A percentile compares a stretch with the other conserved stretches of the same genome.
Conservation (phyloP, 768 basidiomycete genomes). For the Glaciozyma martinii region DNA sequence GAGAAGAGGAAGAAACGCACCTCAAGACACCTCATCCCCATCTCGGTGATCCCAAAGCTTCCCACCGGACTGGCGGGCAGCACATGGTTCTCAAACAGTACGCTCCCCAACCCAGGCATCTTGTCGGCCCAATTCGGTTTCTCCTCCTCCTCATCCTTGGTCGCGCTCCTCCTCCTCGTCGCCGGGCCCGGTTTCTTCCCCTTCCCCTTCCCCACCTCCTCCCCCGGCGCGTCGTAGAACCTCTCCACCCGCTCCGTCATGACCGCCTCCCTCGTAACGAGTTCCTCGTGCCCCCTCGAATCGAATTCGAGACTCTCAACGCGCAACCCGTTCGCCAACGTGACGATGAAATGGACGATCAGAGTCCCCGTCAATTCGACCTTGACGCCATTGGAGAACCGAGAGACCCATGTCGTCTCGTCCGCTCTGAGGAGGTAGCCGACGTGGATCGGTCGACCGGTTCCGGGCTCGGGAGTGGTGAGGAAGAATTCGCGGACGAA, state of each 20-base stretch:
- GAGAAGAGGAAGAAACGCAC: conserved; percentile 1
- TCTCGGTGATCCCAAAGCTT: conserved; percentile 28
- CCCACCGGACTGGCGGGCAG: conserved; percentile 19
- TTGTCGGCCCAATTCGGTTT: neutral
- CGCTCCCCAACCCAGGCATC: neutral
- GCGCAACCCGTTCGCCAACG: conserved; percentile 4
- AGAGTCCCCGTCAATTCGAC: conserved; percentile 21
- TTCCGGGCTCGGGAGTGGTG: conserved; percentile 20
- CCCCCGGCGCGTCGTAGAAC: neutral
- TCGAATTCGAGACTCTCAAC: conserved; percentile 30
- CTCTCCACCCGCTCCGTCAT: conserved; percentile 1
- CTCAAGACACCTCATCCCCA: conserved; percentile 32
- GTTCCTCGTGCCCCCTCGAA: conserved; percentile 24
- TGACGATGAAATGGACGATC: conserved; percentile 26
- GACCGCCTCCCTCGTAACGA: conserved; percentile 5
- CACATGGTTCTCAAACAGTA: neutral
- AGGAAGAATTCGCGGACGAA: conserved; percentile 27
- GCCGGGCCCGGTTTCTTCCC: conserved; percentile 6
- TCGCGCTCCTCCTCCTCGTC: conserved; percentile 18
- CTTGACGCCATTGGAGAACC: conserved; percentile 8
- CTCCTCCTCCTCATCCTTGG: neutral
- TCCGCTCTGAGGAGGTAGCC: conserved; percentile 29
- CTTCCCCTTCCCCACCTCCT: neutral
- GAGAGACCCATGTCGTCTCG: conserved; percentile 16
- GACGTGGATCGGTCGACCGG: conserved; percentile 13